phyloP scores from a whole-genome alignment of 441 rosid species.

The Pelargonium citronellum region DNA sequence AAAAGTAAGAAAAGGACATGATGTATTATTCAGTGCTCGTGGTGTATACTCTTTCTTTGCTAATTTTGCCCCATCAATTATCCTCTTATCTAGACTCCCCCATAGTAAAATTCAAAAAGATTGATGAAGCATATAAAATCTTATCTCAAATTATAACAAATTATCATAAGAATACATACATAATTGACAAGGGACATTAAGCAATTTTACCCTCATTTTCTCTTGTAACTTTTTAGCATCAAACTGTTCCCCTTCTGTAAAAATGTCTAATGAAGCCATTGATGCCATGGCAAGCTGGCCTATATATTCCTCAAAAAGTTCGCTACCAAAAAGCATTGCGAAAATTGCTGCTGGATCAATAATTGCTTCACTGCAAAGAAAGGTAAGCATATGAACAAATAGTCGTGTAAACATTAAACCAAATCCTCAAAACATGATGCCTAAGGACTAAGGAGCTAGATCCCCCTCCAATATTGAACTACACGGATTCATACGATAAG shows the following conservation, averaged over 20 bases:
- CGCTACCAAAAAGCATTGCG: conserved; percentile 98
- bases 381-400: conserved; percentile 8
- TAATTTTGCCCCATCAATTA: background rate
- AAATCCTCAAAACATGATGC: conserved; percentile 5
- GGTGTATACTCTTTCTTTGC: background rate
- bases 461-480: conserved; percentile 17
- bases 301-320: conserved; percentile 85
- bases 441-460: background rate
- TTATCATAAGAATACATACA: background rate
- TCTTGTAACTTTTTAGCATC: conserved; percentile 85
- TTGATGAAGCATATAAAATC: background rate
- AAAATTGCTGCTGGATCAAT: conserved; percentile 92
- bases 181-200: conserved; percentile 1
- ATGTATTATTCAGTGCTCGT: background rate
- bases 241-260: conserved; percentile 74
- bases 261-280: conserved; percentile 85
- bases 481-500: conserved; percentile 25
- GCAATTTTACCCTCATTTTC: conserved; percentile 60
- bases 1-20: background rate
- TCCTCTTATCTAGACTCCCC: background rate
- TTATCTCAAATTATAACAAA: background rate
- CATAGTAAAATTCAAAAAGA: background rate
- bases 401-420: background rate
- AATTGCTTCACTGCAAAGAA: conserved; percentile 66
- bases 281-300: conserved; percentile 99